Evolutionary conservation across 208 protist species (phyloP).

Genomic region (Crithidia brevicula): DNA sequence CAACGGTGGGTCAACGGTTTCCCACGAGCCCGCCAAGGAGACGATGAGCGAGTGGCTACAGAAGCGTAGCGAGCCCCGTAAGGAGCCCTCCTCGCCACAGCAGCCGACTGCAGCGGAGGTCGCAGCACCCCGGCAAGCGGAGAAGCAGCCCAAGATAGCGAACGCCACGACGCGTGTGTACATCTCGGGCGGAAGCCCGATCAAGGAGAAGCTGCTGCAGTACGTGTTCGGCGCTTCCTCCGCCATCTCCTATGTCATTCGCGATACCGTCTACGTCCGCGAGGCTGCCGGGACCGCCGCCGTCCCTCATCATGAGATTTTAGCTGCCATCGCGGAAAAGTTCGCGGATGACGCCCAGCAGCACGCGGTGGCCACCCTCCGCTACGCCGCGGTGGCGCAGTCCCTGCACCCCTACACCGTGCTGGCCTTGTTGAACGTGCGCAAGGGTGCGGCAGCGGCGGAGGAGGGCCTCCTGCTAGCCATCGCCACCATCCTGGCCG

Average conservation of each 20-base stretch:
- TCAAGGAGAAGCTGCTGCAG: constrained; percentile 22
- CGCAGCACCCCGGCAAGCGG: not conserved
- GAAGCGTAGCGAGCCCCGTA: not conserved
- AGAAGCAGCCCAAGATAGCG: constrained; percentile 4
- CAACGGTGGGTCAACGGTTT: too few relatives aligned
- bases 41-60: constrained; percentile 20
- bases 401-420: constrained; percentile 76
- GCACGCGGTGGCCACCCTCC: constrained; percentile 37
- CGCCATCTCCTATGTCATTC: constrained; percentile 15
- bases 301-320: constrained; percentile 14
- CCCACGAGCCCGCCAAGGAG: not conserved
- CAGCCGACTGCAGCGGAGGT: not conserved
- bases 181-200: not conserved
- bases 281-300: not conserved
- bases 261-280: constrained; percentile 35
- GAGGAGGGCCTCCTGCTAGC: constrained; percentile 33
- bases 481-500: constrained; percentile 43
- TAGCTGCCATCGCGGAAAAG: constrained; percentile 17
- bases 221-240: constrained; percentile 2
- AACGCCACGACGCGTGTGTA: not conserved
- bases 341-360: constrained; percentile 6
- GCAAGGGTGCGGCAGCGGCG: not conserved
- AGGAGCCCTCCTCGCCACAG: not conserved
- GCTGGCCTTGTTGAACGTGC: constrained; percentile 35
- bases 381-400: constrained; percentile 62